Evolutionary conservation across 441 rosid species (phyloP).

Genomic region (Syzygium syzygioides): DNA sequence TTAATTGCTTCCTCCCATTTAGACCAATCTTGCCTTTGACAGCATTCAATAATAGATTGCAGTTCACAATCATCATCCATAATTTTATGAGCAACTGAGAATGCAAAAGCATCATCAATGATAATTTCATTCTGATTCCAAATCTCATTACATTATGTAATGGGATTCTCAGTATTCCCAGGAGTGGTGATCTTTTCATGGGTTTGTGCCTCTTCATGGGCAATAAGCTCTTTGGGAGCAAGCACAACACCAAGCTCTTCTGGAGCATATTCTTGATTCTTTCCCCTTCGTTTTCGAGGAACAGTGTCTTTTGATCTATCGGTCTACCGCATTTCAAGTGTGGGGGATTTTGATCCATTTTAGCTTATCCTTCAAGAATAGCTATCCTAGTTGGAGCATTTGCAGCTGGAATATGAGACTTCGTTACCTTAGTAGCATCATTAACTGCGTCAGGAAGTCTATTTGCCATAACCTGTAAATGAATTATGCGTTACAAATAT

Average conservation of each 20-base stretch:
- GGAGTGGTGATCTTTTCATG: background rate
- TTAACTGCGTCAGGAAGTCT: background rate
- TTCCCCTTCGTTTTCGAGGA: background rate
- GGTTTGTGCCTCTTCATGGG: no score
- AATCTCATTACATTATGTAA: background rate
- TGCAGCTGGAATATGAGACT: background rate
- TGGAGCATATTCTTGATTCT: background rate
- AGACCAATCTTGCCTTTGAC: no score
- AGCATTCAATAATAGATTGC: no score
- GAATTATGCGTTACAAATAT: background rate
- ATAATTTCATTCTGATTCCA: no score
- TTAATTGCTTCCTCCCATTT: no score
- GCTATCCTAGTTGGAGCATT: background rate
- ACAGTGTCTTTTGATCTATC: background rate
- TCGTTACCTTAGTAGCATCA: background rate
- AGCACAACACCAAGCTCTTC: no score
- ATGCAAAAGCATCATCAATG: no score
- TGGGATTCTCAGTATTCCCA: no score
- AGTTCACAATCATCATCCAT: no score
- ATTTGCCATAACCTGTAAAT: background rate
- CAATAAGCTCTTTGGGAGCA: no score
- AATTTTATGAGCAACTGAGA: no score
- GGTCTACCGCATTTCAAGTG: background rate
- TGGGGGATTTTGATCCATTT: background rate
- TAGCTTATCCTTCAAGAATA: background rate